phyloP scores from a whole-genome alignment of 768 basidiomycete genomes.

The Tremella mesenterica region DNA sequence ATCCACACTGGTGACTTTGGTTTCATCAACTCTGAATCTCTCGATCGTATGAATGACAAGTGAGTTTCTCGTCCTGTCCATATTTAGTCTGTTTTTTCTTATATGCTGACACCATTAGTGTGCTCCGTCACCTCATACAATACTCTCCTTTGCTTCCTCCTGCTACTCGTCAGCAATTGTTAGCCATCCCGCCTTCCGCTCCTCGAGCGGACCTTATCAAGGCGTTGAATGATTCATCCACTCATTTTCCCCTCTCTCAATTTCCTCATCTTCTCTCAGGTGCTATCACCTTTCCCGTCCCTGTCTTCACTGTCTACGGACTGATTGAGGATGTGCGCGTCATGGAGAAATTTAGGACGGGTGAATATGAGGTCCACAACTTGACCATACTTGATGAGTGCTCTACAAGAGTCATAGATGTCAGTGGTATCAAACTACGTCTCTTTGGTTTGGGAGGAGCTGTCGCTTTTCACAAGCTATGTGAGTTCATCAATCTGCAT shows the following conservation, averaged over 20 bases:
- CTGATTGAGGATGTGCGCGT: constrained; percentile 92
- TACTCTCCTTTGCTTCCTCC: constrained; percentile 88
- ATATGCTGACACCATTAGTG: constrained; percentile 46
- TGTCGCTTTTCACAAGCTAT: constrained; percentile 74
- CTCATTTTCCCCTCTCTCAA: constrained; percentile 72
- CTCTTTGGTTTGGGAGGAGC: constrained; percentile 95
- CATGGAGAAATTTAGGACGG: constrained; percentile 82
- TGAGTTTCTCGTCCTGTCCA: constrained; percentile 25
- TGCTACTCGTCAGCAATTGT: constrained; percentile 69
- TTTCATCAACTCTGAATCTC: constrained; percentile 75
- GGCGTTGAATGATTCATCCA: constrained; percentile 59
- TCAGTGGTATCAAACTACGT: constrained; percentile 86
- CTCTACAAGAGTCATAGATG: constrained; percentile 80
- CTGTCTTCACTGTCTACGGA: constrained; percentile 94
- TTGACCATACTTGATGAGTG: constrained; percentile 89
- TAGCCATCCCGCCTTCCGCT: constrained; percentile 46
- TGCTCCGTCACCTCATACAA: constrained; percentile 87
- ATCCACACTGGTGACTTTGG: constrained; percentile 99
- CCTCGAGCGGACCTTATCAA: constrained; percentile 57
- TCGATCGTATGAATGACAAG: constrained; percentile 87
- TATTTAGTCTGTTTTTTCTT: too few relatives aligned
- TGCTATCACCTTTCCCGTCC: constrained; percentile 80
- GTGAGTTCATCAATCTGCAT: constrained; percentile 21
- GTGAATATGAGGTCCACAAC: constrained; percentile 75
- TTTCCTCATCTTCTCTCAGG: constrained; percentile 85